phyloP scores from a whole-genome alignment of 169 alveolate genomes.

The Plasmodium billcollinsi region DNA sequence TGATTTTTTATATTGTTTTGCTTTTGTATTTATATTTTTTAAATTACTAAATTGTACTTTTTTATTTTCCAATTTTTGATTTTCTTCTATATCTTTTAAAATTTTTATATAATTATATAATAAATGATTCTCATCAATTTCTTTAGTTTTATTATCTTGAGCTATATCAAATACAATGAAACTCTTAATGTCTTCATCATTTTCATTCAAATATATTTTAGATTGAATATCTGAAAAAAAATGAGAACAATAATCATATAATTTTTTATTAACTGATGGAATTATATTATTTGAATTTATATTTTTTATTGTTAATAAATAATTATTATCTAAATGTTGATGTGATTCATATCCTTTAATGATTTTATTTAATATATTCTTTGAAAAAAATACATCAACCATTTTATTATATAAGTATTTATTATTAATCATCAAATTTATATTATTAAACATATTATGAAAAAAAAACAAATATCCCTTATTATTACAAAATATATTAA shows the following conservation, averaged over 20 bases:
- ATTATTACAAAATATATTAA: no score
- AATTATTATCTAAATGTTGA: slow-evolving; percentile 69
- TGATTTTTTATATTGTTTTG: slow-evolving; percentile 60
- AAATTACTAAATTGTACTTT: slow-evolving; percentile 18
- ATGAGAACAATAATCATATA: slow-evolving; percentile 73
- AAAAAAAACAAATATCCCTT: slow-evolving; percentile 24
- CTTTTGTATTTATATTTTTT: slow-evolving; percentile 30
- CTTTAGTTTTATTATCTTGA: slow-evolving; percentile 68
- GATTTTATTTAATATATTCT: slow-evolving; percentile 15
- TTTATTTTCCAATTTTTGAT: slow-evolving; percentile 44
- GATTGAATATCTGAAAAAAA: slow-evolving; percentile 69
- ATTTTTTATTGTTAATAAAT: slow-evolving; percentile 47
- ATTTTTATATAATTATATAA: slow-evolving; percentile 59
- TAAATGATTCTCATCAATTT: slow-evolving; percentile 65
- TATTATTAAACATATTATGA: slow-evolving; percentile 24
- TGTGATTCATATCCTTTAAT: slow-evolving; percentile 57
- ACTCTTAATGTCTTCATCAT: slow-evolving; percentile 61
- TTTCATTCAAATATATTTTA: slow-evolving; percentile 62
- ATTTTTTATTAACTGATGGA: slow-evolving; percentile 51
- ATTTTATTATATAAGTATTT: slow-evolving; percentile 30
- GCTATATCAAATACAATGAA: slow-evolving; percentile 39
- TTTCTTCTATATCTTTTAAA: slow-evolving; percentile 51
- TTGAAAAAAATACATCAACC: slow-evolving; percentile 30
- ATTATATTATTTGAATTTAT: slow-evolving; percentile 32
- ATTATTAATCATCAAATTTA: slow-evolving; percentile 17